A percentile compares a stretch with the other conserved stretches of the same genome.
Evolutionary conservation across 345 rosid genomes (phyloP).

Genomic region (Kernera saxatilis): DNA sequence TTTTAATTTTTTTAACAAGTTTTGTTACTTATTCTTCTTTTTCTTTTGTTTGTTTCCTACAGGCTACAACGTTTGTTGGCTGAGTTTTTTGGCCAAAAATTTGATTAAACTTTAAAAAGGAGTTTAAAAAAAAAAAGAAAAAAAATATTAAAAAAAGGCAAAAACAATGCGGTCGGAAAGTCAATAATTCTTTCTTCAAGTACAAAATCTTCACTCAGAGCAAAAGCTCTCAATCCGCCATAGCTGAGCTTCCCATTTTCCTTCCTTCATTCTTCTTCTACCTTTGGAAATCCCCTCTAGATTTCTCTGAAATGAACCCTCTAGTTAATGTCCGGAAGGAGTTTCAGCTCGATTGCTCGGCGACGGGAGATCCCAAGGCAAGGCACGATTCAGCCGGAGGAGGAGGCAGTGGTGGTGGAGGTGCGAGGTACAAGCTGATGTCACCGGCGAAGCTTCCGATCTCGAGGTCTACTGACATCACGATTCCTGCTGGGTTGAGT

Average conservation of each 20-base stretch:
- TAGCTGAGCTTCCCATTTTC: neutral
- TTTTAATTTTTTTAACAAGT: no score
- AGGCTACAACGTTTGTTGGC: no score
- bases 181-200: constrained; percentile 30
- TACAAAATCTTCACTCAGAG: constrained; percentile 24
- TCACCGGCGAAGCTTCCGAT: constrained; percentile 99
- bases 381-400: constrained; percentile 14
- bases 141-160: neutral
- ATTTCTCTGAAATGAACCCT: constrained; percentile 31
- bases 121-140: no score
- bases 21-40: no score
- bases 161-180: constrained; percentile 22
- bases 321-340: constrained; percentile 15
- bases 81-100: no score
- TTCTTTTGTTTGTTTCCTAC: no score
- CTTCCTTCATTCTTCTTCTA: neutral
- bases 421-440: constrained; percentile 91
- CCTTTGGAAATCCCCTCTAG: neutral
- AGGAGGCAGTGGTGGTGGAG: constrained; percentile 28
- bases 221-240: constrained; percentile 1
- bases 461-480: constrained; percentile 71
- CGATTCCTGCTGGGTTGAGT: constrained; percentile 82
- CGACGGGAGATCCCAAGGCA: constrained; percentile 27
- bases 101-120: no score
- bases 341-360: constrained; percentile 21